phyloP scores from a whole-genome alignment of 305 asterid genomes.

The Fraxinus xanthoxyloides region DNA sequence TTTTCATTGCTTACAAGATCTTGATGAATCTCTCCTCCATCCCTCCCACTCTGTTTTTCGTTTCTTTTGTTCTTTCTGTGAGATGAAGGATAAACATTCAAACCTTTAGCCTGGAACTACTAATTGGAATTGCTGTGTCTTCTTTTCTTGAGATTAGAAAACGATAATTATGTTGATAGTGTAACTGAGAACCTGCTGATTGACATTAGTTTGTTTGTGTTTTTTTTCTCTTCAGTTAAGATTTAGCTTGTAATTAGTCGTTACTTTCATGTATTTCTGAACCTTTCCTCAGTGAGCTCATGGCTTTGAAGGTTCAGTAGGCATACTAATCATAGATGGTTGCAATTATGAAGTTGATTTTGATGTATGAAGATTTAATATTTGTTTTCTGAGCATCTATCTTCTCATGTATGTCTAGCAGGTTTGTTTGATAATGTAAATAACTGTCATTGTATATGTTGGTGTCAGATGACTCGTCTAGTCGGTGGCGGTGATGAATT shows the following conservation, averaged over 20 bases:
- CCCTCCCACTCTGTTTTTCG: not conserved
- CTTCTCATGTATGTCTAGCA: conserved; percentile 4
- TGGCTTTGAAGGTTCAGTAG: not conserved
- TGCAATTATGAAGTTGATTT: not conserved
- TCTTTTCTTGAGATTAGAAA: not conserved
- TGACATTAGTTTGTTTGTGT: not conserved
- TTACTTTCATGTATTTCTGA: not conserved
- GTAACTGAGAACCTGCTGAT: conserved; percentile 3
- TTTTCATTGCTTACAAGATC: not conserved
- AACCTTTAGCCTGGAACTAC: not conserved
- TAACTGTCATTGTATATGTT: conserved; percentile 4
- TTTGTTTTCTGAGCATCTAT: not conserved
- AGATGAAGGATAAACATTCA: not conserved
- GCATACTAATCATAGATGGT: not conserved
- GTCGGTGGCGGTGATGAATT: conserved; percentile 77
- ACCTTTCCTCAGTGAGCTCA: not conserved
- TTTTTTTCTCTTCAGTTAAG: not conserved
- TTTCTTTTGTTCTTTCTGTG: not conserved
- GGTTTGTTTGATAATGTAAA: conserved; percentile 2
- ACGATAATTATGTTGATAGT: not conserved
- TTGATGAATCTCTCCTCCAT: not conserved
- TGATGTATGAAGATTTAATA: not conserved
- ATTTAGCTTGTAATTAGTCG: not conserved
- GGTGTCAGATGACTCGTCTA: conserved; percentile 72
- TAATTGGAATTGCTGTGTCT: not conserved